Conservation (phyloP, 352 stramenopile species). For the Globisporangium viniferum region DNA sequence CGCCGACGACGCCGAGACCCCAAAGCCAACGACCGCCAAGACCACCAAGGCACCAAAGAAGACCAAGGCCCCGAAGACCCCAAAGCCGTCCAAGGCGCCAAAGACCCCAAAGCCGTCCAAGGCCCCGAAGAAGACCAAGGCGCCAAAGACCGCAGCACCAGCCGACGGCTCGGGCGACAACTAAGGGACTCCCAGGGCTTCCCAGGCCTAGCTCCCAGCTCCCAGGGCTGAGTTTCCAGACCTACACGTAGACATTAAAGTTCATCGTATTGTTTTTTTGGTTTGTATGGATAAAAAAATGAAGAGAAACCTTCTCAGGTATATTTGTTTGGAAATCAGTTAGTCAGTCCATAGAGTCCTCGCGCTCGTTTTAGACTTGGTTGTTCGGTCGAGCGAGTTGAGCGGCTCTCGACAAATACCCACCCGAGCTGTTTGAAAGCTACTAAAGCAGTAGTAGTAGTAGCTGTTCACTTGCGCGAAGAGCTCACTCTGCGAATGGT, state of each 20-base stretch:
- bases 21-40: constrained; percentile 6
- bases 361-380: no score
- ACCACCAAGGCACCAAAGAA: background rate
- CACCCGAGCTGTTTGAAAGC: no score
- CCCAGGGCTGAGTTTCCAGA: background rate
- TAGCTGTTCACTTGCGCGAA: no score
- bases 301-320: no score
- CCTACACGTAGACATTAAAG: background rate
- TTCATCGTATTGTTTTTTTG: background rate
- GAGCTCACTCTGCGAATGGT: no score
- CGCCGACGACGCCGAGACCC: background rate
- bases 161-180: background rate
- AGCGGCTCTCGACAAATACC: no score
- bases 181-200: background rate
- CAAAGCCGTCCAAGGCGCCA: constrained; percentile 3
- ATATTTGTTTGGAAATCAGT: no score
- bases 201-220: background rate
- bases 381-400: no score
- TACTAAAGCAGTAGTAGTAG: no score
- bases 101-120: constrained; percentile 1
- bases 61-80: constrained; percentile 4
- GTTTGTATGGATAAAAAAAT: background rate
- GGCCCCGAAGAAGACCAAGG: background rate
- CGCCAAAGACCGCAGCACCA: background rate
- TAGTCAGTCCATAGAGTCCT: no score